Base-by-base conservation (phyloP, 306 rosid genomes). In the Heteromeles arbutifolia region DNA sequence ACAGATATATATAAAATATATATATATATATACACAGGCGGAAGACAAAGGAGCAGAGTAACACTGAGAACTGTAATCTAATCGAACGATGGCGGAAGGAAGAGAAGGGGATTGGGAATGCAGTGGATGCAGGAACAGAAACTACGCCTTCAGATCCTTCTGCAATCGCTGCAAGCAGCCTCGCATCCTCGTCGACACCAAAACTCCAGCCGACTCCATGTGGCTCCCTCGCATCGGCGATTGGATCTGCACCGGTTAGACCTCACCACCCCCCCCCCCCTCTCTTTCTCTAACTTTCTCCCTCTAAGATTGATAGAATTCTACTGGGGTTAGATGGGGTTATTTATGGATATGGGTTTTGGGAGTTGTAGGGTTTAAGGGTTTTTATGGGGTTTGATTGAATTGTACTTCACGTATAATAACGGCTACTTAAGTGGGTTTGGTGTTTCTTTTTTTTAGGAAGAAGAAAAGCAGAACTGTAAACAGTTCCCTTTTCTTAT, bases 81-180 rank as follows among this genome's bases (percentile, higher is more conserved):
- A 50, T 17, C 54, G 18, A 53, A 74, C 28, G 67, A 90, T 86
- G 91, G 92, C 88, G 1, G 97, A 90, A 80, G 97, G 98, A 12
- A 88, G 94, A 80, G 96, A 92, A 85, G 97, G 97, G 28, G 97
- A 95, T 80, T 95, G 97, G 98, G 98, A 95, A 78, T 95, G 98
- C 82, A 82, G 87, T 41, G 86, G 96, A 48, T 95, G 98, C 87
- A 75, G 78, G 82, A 94, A 94, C 85, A 82, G 96, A 70, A 94
- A 94, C 92, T 95, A 95, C 74, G 97, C 98, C 26, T 95, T 95
- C 91, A 82, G 98, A 85, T 90, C 96, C 66, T 95, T 90, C 97
- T 95, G 98, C 80, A 95, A 92, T 69, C 88, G 98, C 14, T 95
- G 98, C 79, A 90, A 92, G 79, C 97, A 95, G 75, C 98, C 98